These are phyloP conservation scores for Polyporus tsugae DNA, from an alignment of 1,284 basidiomycete genomes.

Conservation along the genomic window DNA sequence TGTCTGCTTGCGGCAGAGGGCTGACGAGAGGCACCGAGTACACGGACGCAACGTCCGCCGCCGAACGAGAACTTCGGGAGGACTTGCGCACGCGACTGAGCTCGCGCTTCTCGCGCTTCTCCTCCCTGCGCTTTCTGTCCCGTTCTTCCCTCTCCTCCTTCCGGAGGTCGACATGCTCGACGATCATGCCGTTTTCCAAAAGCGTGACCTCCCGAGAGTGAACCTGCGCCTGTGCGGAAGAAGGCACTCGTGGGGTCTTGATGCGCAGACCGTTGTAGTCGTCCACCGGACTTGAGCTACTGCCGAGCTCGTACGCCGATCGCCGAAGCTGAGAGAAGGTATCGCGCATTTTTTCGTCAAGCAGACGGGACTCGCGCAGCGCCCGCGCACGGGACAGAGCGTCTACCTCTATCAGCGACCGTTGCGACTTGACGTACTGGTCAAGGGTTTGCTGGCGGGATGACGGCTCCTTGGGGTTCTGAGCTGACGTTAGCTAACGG, in stretches of 20 bases:
- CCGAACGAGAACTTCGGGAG: constrained; percentile 64
- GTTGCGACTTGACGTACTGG: constrained; percentile 75
- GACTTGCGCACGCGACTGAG: constrained; percentile 70
- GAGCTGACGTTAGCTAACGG: constrained; percentile 17
- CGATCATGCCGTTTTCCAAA: constrained; percentile 86
- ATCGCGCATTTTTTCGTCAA: constrained; percentile 80
- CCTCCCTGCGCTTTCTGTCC: constrained; percentile 41
- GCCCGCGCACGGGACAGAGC: constrained; percentile 76
- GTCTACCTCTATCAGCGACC: constrained; percentile 77
- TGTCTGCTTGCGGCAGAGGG: constrained; percentile 64
- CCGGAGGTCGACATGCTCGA: constrained; percentile 85
- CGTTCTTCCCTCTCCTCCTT: constrained; percentile 66
- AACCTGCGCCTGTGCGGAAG: constrained; percentile 47
- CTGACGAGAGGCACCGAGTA: constrained; percentile 70
- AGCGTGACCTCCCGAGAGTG: constrained; percentile 79
- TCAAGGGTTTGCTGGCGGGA: constrained; percentile 78
- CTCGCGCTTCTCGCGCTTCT: constrained; percentile 42
- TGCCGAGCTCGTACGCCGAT: constrained; percentile 74
- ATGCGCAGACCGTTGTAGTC: constrained; percentile 72
- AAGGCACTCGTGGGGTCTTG: constrained; percentile 62
- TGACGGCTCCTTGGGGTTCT: constrained; percentile 85
- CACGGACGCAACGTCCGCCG: constrained; percentile 72
- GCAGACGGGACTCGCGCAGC: constrained; percentile 75
- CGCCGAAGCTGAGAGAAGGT: constrained; percentile 79
- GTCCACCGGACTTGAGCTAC: constrained; percentile 53